Conservation (phyloP, 2,329 filamentous ascomycete species). For the Cladosporium halotolerans region DNA sequence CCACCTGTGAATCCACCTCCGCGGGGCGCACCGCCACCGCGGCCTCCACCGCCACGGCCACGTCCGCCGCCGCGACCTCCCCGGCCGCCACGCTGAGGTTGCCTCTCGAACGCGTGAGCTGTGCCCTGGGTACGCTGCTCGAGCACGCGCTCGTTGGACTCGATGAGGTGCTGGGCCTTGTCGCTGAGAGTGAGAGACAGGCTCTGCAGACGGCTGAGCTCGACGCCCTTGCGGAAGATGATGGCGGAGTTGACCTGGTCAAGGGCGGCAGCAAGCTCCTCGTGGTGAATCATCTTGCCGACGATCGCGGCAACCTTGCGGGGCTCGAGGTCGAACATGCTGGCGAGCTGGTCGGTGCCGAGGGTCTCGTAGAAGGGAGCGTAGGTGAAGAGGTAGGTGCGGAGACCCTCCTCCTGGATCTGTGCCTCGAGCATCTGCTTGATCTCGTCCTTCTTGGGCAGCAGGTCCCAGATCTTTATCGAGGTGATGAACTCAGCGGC, state of each 20-base stretch:
- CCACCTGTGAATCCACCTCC: conserved; percentile 78
- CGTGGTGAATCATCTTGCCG: conserved; percentile 99
- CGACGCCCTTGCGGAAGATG: conserved; percentile 99
- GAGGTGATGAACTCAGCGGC: conserved; percentile 86
- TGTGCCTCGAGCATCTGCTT: conserved; percentile 96
- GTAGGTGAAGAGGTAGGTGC: conserved; percentile 98
- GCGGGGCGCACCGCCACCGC: conserved; percentile 53
- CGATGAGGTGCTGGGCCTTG: conserved; percentile 92
- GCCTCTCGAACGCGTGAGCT: conserved; percentile 88
- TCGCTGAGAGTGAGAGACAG: conserved; percentile 89
- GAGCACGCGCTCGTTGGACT: conserved; percentile 93
- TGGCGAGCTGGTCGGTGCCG: conserved; percentile 72
- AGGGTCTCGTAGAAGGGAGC: conserved; percentile 98
- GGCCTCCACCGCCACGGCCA: conserved; percentile 54
- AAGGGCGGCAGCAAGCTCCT: conserved; percentile 90
- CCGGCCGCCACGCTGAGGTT: conserved; percentile 67
- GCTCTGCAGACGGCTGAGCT: conserved; percentile 91
- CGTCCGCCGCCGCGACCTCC: conserved; percentile 45
- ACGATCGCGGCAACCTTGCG: conserved; percentile 92
- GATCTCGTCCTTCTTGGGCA: conserved; percentile 87
- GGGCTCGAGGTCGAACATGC: conserved; percentile 90
- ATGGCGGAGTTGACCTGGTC: conserved; percentile 97
- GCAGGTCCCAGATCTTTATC: conserved; percentile 99
- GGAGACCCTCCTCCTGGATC: conserved; percentile 96
- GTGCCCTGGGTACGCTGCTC: conserved; percentile 97